phyloP scores from a whole-genome alignment of 768 basidiomycete genomes.

The Lactarius deliciosus region DNA sequence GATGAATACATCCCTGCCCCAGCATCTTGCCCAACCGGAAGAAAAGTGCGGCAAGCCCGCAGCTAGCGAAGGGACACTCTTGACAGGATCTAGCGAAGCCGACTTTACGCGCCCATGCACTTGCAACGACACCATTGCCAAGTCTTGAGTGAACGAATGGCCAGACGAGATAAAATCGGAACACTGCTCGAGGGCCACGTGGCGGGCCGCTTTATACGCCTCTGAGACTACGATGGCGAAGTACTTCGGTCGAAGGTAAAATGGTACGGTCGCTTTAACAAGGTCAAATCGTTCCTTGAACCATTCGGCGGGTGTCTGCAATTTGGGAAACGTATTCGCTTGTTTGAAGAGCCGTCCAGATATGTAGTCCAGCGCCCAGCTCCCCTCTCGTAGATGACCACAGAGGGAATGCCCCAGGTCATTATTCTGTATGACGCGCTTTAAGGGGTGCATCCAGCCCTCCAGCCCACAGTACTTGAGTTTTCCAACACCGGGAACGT shows the following conservation, averaged over 20 bases:
- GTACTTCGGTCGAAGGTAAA: slow-evolving; percentile 93
- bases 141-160: slow-evolving; percentile 84
- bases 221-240: slow-evolving; percentile 89
- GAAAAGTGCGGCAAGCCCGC: slow-evolving; percentile 96
- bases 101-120: slow-evolving; percentile 91
- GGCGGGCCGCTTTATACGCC: slow-evolving; percentile 90
- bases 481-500: slow-evolving; percentile 70
- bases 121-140: slow-evolving; percentile 82
- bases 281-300: slow-evolving; percentile 84
- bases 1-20: slow-evolving; percentile 96
- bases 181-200: slow-evolving; percentile 79
- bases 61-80: slow-evolving; percentile 77
- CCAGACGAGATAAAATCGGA: slow-evolving; percentile 86
- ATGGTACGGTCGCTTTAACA: slow-evolving; percentile 69
- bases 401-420: slow-evolving; percentile 93
- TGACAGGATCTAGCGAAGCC: slow-evolving; percentile 79
- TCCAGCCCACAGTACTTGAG: slow-evolving; percentile 92
- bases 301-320: slow-evolving; percentile 77
- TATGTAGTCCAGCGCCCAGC: slow-evolving; percentile 92
- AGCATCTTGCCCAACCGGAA: slow-evolving; percentile 91
- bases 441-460: slow-evolving; percentile 93
- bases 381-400: slow-evolving; percentile 80
- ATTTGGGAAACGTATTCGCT: slow-evolving; percentile 56
- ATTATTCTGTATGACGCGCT: slow-evolving; percentile 82
- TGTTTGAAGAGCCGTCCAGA: slow-evolving; percentile 66